phyloP scores from a whole-genome alignment of 2,329 filamentous ascomycete species.

The Drechslerella coelobrocha region DNA sequence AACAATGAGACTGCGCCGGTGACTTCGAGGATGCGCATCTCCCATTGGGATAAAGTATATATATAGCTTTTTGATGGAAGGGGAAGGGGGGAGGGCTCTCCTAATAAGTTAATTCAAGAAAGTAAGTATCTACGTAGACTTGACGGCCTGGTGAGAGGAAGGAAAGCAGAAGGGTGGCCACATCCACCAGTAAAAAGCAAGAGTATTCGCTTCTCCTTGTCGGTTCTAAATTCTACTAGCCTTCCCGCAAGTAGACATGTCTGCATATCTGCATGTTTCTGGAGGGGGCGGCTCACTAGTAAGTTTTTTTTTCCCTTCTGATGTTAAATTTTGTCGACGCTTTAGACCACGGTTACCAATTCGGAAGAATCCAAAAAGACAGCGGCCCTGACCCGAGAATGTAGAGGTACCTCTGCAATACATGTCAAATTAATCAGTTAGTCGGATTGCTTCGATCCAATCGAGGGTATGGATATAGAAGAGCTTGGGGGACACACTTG shows the following conservation, averaged over 20 bases:
- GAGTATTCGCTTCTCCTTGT: slow-evolving; percentile 49
- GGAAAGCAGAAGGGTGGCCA: slow-evolving; percentile 48
- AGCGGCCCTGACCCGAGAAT: slow-evolving; percentile 12
- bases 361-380: slow-evolving; percentile 8
- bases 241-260: slow-evolving; percentile 38
- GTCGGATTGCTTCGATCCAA: slow-evolving; percentile 16
- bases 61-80: slow-evolving; percentile 24
- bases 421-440: slow-evolving; percentile 31
- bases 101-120: slow-evolving; percentile 36
- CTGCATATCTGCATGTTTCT: slow-evolving; percentile 39
- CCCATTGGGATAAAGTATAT: slow-evolving; percentile 48
- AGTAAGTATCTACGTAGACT: slow-evolving; percentile 42
- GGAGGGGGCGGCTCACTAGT: slow-evolving; percentile 38
- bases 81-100: slow-evolving; percentile 21
- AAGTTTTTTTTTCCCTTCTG: neutral
- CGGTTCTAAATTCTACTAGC: slow-evolving; percentile 45
- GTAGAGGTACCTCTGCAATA: slow-evolving; percentile 41
- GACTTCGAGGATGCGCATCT: slow-evolving; percentile 49
- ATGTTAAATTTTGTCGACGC: slow-evolving; percentile 27
- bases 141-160: slow-evolving; percentile 3
- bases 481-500: slow-evolving; percentile 36
- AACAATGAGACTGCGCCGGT: slow-evolving; percentile 51
- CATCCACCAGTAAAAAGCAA: slow-evolving; percentile 49
- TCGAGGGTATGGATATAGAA: slow-evolving; percentile 25
- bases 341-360: slow-evolving; percentile 23